Evolutionary conservation across 2,329 filamentous ascomycete genomes (phyloP).

Genomic region (Xenoacremonium recifei): DNA sequence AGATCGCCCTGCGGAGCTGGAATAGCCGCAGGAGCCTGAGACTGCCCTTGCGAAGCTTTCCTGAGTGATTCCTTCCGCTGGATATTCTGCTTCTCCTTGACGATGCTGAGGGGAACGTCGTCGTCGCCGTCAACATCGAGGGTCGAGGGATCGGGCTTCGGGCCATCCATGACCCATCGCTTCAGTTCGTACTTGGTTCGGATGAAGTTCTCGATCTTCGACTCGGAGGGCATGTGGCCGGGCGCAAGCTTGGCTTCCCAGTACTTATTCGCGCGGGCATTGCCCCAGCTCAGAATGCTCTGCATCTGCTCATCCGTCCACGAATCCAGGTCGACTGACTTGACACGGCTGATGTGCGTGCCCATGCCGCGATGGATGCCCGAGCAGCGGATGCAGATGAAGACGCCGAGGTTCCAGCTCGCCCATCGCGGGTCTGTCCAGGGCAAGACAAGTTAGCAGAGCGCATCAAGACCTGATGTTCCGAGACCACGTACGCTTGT

Average conservation of each 20-base stretch:
- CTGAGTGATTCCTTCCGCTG: slow-evolving; percentile 59
- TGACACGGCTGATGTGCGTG: slow-evolving; percentile 96
- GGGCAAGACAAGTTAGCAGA: slow-evolving; percentile 7
- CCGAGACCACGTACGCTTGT: slow-evolving; percentile 73
- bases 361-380: slow-evolving; percentile 99
- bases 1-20: slow-evolving; percentile 66
- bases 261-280: slow-evolving; percentile 95
- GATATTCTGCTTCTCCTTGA: slow-evolving; percentile 65
- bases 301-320: slow-evolving; percentile 99
- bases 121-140: slow-evolving; percentile 84
- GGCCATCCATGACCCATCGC: slow-evolving; percentile 98
- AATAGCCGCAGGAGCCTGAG: slow-evolving; percentile 31
- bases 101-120: slow-evolving; percentile 65
- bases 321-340: slow-evolving; percentile 94
- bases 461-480: not conserved
- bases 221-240: slow-evolving; percentile 90
- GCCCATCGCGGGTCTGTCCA: slow-evolving; percentile 90
- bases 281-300: slow-evolving; percentile 93
- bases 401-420: slow-evolving; percentile 97
- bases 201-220: slow-evolving; percentile 99
- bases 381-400: slow-evolving; percentile 96
- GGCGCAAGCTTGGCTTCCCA: slow-evolving; percentile 94
- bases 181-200: slow-evolving; percentile 98
- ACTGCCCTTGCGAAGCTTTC: slow-evolving; percentile 55
- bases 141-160: slow-evolving; percentile 87